Percentiles rank a stretch among this genome's conserved stretches.
Evolutionary conservation across 257 asterid species (phyloP).

Genomic region (Buddleja alternifolia): DNA sequence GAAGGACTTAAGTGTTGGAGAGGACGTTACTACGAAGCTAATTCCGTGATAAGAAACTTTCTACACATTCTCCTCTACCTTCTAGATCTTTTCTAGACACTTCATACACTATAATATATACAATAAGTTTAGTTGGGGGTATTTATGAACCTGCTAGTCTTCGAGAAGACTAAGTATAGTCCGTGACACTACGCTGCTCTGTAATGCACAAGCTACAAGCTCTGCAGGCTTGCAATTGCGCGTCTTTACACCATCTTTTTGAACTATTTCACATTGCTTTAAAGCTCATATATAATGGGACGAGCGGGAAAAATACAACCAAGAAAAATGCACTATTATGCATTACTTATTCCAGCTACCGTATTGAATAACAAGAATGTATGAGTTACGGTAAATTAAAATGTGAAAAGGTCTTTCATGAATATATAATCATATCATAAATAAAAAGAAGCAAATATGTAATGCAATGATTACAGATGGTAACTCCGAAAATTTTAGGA

Average conservation of each 20-base stretch:
- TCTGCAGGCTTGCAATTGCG: background rate
- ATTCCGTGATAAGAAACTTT: too few relatives aligned
- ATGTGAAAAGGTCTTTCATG: background rate
- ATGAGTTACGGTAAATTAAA: conserved; percentile 1
- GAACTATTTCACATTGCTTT: conserved; percentile 2
- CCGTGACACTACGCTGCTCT: conserved; percentile 9
- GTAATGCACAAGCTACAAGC: background rate
- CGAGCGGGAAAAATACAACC: background rate
- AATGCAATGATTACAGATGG: background rate
- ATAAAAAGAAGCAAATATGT: background rate
- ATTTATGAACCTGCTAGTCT: too few relatives aligned
- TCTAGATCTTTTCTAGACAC: too few relatives aligned
- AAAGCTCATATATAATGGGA: background rate
- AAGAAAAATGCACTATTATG: background rate
- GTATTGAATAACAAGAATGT: background rate
- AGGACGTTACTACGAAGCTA: too few relatives aligned
- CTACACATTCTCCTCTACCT: too few relatives aligned
- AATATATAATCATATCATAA: background rate
- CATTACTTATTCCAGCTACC: conserved; percentile 9
- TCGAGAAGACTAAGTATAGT: too few relatives aligned
- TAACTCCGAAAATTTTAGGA: background rate
- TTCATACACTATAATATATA: too few relatives aligned
- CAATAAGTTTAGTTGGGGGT: too few relatives aligned
- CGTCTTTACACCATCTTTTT: background rate
- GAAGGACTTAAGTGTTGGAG: too few relatives aligned